phyloP scores from a whole-genome alignment of 1,284 basidiomycete species.

The Gomphus bonarii region DNA sequence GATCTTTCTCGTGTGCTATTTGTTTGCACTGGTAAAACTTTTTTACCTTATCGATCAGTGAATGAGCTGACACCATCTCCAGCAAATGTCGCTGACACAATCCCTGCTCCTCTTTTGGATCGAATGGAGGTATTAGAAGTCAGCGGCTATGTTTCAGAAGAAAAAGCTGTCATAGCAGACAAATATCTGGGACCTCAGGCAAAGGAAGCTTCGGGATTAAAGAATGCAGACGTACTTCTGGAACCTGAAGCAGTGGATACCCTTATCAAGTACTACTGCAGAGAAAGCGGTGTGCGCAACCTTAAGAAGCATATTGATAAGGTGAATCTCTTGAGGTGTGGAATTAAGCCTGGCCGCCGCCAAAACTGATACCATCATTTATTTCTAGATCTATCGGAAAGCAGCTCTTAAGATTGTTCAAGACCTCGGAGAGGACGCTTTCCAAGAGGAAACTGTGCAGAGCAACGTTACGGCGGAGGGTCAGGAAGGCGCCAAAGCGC shows the following conservation, averaged over 20 bases:
- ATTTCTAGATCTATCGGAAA: conserved; percentile 91
- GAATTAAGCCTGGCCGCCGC: background rate
- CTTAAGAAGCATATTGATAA: conserved; percentile 96
- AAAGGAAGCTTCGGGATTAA: conserved; percentile 83
- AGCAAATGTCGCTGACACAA: conserved; percentile 91
- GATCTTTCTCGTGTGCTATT: conserved; percentile 95
- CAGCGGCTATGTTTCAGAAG: conserved; percentile 92
- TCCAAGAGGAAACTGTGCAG: conserved; percentile 56
- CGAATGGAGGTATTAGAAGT: conserved; percentile 98
- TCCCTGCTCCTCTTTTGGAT: conserved; percentile 92
- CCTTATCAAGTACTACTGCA: conserved; percentile 93
- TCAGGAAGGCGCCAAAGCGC: conserved; percentile 20
- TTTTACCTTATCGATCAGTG: background rate
- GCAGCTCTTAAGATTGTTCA: conserved; percentile 89
- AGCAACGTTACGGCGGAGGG: conserved; percentile 15
- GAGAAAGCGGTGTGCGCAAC: conserved; percentile 93
- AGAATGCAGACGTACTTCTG: conserved; percentile 72
- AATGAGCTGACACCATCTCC: conserved; percentile 11
- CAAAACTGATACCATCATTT: background rate
- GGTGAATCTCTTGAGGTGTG: conserved; percentile 29
- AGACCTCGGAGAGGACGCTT: conserved; percentile 81
- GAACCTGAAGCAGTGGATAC: conserved; percentile 76
- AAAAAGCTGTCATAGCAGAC: conserved; percentile 89
- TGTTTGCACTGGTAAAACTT: conserved; percentile 76
- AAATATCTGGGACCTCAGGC: conserved; percentile 92